Evolutionary conservation across 2,329 filamentous ascomycete species (phyloP).

Genomic region (Colletotrichum sp.): DNA sequence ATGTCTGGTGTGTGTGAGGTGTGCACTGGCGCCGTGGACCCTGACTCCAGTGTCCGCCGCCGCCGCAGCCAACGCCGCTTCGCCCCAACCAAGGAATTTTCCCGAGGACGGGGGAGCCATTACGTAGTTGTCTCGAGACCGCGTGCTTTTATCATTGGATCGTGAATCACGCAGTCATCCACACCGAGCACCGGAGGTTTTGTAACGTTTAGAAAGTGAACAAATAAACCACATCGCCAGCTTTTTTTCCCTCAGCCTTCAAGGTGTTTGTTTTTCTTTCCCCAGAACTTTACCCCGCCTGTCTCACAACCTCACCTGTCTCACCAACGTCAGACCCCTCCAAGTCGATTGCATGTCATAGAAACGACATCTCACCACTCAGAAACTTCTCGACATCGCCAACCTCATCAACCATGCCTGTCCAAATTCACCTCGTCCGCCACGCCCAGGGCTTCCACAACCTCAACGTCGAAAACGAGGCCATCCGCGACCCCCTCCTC

Average conservation of each 20-base stretch:
- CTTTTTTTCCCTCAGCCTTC: background rate
- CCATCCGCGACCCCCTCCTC: slow-evolving; percentile 77
- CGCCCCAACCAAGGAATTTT: background rate
- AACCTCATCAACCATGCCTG: slow-evolving; percentile 42
- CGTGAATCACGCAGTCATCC: background rate
- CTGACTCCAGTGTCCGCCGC: background rate
- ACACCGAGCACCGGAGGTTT: background rate
- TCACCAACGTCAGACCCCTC: background rate
- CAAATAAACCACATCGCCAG: background rate
- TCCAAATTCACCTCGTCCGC: slow-evolving; percentile 70
- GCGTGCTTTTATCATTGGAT: slow-evolving; percentile 10
- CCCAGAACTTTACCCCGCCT: background rate
- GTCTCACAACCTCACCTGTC: background rate
- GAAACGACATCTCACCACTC: background rate
- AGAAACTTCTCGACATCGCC: background rate
- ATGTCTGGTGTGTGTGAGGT: background rate
- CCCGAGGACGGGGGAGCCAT: background rate
- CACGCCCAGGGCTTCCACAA: slow-evolving; percentile 86
- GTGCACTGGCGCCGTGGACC: background rate
- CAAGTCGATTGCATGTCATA: background rate
- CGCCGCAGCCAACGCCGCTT: background rate
- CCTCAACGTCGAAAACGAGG: slow-evolving; percentile 70
- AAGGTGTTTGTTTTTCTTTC: background rate
- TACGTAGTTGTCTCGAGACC: background rate
- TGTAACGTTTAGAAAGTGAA: background rate